Conservation (phyloP, 2,329 filamentous ascomycete species). For the Aureobasidium uvarum region DNA sequence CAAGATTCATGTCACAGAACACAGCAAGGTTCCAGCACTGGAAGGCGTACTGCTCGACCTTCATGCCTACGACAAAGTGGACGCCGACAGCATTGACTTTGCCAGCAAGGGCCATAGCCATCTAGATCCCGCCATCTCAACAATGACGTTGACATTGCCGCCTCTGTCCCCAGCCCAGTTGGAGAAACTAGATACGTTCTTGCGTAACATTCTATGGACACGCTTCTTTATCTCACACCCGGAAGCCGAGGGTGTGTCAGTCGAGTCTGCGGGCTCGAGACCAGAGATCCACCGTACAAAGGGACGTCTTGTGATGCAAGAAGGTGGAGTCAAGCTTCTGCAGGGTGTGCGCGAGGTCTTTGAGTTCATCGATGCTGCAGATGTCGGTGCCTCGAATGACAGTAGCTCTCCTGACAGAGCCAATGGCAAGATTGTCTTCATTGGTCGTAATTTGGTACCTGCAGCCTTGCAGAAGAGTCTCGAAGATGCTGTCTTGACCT, state of each 20-base stretch:
- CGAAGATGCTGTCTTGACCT: slow-evolving; percentile 20
- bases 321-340: slow-evolving; percentile 70
- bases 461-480: slow-evolving; percentile 36
- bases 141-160: slow-evolving; percentile 68
- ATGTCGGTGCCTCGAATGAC: slow-evolving; percentile 1
- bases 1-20: slow-evolving; percentile 75
- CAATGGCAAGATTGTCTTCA: slow-evolving; percentile 39
- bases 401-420: slow-evolving; percentile 6
- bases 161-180: slow-evolving; percentile 59
- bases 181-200: slow-evolving; percentile 70
- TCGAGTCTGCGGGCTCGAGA: slow-evolving; percentile 30
- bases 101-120: slow-evolving; percentile 80
- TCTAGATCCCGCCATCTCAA: slow-evolving; percentile 71
- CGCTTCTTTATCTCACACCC: slow-evolving; percentile 52
- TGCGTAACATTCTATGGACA: slow-evolving; percentile 84
- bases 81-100: slow-evolving; percentile 62
- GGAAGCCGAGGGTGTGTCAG: slow-evolving; percentile 2
- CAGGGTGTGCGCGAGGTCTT: slow-evolving; percentile 94
- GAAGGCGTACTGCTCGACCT: slow-evolving; percentile 86
- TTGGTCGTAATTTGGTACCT: slow-evolving; percentile 36
- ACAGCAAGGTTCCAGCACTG: slow-evolving; percentile 74
- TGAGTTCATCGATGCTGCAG: slow-evolving; percentile 68
- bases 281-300: slow-evolving; percentile 90
- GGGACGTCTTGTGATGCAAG: slow-evolving; percentile 65
- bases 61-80: slow-evolving; percentile 85